phyloP scores from a whole-genome alignment of 371 early-diverging fungal species.

The Capniomyces stellatus region DNA sequence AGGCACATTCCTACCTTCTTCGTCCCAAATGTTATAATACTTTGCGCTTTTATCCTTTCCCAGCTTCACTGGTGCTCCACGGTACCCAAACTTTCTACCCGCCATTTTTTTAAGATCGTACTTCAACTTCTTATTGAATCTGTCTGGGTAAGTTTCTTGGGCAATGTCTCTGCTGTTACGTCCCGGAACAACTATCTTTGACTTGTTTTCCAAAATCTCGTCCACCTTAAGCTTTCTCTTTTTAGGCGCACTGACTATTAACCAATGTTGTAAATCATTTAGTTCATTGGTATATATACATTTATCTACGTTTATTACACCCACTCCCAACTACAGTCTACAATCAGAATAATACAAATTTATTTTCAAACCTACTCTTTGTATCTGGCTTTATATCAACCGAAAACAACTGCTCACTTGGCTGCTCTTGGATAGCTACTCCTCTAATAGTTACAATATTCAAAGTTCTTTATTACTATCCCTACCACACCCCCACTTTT shows the following conservation, averaged over 20 bases:
- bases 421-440: conserved; percentile 27
- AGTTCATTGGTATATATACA: too few species aligned
- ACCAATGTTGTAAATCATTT: too few species aligned
- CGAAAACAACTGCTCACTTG: conserved; percentile 45
- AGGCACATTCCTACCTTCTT: too few species aligned
- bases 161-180: not conserved
- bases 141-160: not conserved
- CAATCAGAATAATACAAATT: conserved; percentile 1
- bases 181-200: conserved; percentile 33
- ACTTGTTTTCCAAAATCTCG: conserved; percentile 50
- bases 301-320: too few species aligned
- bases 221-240: conserved; percentile 48
- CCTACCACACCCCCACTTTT: too few species aligned
- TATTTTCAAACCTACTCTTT: not conserved
- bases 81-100: not conserved
- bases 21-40: conserved; percentile 5
- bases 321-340: too few species aligned
- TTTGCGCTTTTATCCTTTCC: not conserved
- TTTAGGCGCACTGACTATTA: conserved; percentile 9
- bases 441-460: conserved; percentile 24
- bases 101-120: not conserved
- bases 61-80: not conserved
- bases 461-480: too few species aligned
- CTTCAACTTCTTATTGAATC: not conserved
- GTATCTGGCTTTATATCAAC: conserved; percentile 33